These are phyloP conservation scores for Stephanodiscus minutulus DNA, from an alignment of 108 stramenopile genomes.

Conservation along the genomic window DNA sequence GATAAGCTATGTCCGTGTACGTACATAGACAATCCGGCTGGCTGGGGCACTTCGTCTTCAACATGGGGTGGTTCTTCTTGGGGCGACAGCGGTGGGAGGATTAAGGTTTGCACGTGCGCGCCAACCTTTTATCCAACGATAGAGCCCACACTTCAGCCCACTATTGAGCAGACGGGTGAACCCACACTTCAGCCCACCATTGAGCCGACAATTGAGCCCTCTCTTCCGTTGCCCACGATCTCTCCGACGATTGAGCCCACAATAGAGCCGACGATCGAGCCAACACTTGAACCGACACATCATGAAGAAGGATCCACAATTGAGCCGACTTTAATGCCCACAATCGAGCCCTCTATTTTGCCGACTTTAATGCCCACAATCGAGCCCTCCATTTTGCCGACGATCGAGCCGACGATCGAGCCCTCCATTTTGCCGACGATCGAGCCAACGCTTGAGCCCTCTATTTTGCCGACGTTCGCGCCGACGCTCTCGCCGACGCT, in stretches of 20 bases:
- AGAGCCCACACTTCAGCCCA: neutral
- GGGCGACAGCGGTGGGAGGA: neutral
- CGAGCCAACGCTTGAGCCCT: neutral
- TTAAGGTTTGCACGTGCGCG: conserved; percentile 14
- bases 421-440: neutral
- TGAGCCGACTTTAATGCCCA: too few species aligned
- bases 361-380: neutral
- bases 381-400: neutral
- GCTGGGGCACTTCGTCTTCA: neutral
- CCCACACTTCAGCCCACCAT: neutral
- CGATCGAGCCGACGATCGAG: neutral
- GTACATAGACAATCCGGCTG: neutral
- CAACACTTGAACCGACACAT: neutral
- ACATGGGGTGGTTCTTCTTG: conserved; percentile 5
- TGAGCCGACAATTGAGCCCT: neutral
- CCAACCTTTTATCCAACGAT: conserved; percentile 7
- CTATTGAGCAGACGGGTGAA: neutral
- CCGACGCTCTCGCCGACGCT: conserved; percentile 19
- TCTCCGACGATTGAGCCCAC: neutral
- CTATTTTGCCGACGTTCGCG: neutral
- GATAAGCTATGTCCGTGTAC: neutral
- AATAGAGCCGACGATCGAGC: neutral
- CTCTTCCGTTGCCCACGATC: too few species aligned
- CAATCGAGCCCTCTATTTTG: neutral
- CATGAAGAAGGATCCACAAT: neutral